Evolutionary conservation across 2,329 filamentous ascomycete species (phyloP).

Genomic region (Aspergillus thermomutatus): DNA sequence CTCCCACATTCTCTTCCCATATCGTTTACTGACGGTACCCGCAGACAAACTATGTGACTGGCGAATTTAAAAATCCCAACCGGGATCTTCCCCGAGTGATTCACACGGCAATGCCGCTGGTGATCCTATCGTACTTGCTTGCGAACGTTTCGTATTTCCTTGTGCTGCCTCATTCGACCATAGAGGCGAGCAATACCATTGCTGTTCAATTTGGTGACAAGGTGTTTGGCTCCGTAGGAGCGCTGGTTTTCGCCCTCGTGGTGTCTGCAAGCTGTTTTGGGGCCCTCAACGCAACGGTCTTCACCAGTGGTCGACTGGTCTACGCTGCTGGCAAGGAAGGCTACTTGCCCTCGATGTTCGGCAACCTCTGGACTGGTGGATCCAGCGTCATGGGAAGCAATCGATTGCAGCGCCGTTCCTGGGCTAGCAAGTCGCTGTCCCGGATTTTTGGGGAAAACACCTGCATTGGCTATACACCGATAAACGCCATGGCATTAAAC

Average conservation of each 20-base stretch:
- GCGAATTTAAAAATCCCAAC: slow-evolving; percentile 88
- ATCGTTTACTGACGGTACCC: neutral
- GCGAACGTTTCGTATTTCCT: slow-evolving; percentile 94
- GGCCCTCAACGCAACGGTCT: slow-evolving; percentile 88
- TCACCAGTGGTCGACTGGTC: slow-evolving; percentile 86
- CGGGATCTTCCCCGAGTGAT: slow-evolving; percentile 92
- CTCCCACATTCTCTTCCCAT: too few species aligned
- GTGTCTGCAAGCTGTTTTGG: slow-evolving; percentile 92
- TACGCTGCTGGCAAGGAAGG: slow-evolving; percentile 95
- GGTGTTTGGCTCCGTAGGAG: slow-evolving; percentile 81
- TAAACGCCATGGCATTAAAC: slow-evolving; percentile 86
- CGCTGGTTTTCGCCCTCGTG: slow-evolving; percentile 79
- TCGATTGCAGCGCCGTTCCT: slow-evolving; percentile 47
- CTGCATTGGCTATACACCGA: slow-evolving; percentile 86
- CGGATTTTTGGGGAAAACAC: slow-evolving; percentile 71
- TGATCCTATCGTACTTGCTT: slow-evolving; percentile 84
- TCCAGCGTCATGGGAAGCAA: slow-evolving; percentile 26
- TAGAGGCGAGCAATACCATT: slow-evolving; percentile 90
- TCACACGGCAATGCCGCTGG: slow-evolving; percentile 91
- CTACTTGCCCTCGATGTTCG: slow-evolving; percentile 81
- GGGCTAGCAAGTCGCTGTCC: slow-evolving; percentile 58
- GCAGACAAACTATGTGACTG: slow-evolving; percentile 94
- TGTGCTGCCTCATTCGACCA: slow-evolving; percentile 74
- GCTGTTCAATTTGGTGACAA: slow-evolving; percentile 88
- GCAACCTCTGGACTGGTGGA: slow-evolving; percentile 68